Evolutionary conservation across 148 eudicot genomes (phyloP).

Genomic region (Suaeda aralocaspica): DNA sequence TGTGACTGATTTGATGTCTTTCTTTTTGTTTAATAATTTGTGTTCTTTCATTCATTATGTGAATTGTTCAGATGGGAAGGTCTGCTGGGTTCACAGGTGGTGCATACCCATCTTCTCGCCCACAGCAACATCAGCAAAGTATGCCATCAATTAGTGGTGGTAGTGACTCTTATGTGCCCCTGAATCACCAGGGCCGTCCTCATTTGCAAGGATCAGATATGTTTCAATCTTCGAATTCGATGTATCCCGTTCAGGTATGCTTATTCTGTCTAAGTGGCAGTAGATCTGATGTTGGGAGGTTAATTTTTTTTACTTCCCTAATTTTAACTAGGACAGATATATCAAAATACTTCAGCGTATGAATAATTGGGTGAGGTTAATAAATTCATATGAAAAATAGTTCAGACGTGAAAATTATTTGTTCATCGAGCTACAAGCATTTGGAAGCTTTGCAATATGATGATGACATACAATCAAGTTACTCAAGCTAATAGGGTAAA

Average conservation of each 20-base stretch:
- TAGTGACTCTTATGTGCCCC: conserved; percentile 38
- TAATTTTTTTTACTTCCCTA: too few species aligned
- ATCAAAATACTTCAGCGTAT: too few species aligned
- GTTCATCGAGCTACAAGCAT: too few species aligned
- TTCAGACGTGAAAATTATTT: too few species aligned
- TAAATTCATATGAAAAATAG: too few species aligned
- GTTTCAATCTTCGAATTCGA: conserved; percentile 24
- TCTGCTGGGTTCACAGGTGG: conserved; percentile 54
- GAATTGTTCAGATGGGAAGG: conserved; percentile 48
- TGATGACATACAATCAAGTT: too few species aligned
- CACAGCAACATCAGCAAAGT: conserved; percentile 52
- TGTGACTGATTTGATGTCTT: neutral
- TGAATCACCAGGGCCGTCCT: conserved; percentile 42
- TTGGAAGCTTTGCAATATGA: too few species aligned
- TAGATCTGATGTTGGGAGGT: too few species aligned
- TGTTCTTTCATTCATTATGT: conserved; percentile 11
- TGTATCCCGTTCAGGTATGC: conserved; percentile 31
- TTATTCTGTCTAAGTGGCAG: neutral
- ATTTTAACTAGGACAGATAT: too few species aligned
- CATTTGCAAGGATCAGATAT: conserved; percentile 51
- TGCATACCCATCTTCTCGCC: conserved; percentile 42
- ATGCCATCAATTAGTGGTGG: conserved; percentile 46
- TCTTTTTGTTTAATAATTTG: neutral
- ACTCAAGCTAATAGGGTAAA: too few species aligned
- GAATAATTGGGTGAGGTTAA: too few species aligned